A percentile compares a stretch with the other conserved stretches of the same genome.
Conservation (phyloP, 129 eudicot genomes). For the Arctium lappa region DNA sequence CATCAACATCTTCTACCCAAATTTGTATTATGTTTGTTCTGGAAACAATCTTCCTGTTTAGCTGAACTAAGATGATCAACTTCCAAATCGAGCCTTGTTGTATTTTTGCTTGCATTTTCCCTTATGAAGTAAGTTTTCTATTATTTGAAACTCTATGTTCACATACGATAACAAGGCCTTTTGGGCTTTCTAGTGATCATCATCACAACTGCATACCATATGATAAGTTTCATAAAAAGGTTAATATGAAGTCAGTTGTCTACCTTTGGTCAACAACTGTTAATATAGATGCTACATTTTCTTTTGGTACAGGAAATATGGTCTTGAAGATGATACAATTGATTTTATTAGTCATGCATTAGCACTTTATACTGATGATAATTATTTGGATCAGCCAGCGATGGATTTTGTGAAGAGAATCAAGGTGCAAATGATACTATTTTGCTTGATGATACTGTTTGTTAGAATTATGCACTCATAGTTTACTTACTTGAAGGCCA, state of each 20-base stretch:
- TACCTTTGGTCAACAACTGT: neutral
- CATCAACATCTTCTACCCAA: neutral
- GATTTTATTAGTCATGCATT: constrained; percentile 96
- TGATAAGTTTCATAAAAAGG: neutral
- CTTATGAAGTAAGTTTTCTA: neutral
- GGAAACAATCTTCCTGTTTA: neutral
- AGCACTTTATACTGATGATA: constrained; percentile 73
- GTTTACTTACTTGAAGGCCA: neutral
- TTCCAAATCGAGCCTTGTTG: neutral
- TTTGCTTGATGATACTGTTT: neutral
- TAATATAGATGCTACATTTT: neutral
- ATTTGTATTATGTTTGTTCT: neutral
- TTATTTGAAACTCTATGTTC: neutral
- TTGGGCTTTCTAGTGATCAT: neutral
- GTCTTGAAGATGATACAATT: constrained; percentile 88
- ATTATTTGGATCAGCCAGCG: constrained; percentile 76
- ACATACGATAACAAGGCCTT: neutral
- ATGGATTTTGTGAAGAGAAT: constrained; percentile 80
- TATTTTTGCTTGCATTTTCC: neutral
- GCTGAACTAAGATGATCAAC: neutral
- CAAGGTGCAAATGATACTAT: constrained; percentile 45
- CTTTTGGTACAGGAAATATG: constrained; percentile 69
- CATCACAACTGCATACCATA: neutral
- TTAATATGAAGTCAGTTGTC: neutral
- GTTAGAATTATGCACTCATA: neutral